Evolutionary conservation across 768 basidiomycete species (phyloP).

Genomic region (Galerina sulciceps): DNA sequence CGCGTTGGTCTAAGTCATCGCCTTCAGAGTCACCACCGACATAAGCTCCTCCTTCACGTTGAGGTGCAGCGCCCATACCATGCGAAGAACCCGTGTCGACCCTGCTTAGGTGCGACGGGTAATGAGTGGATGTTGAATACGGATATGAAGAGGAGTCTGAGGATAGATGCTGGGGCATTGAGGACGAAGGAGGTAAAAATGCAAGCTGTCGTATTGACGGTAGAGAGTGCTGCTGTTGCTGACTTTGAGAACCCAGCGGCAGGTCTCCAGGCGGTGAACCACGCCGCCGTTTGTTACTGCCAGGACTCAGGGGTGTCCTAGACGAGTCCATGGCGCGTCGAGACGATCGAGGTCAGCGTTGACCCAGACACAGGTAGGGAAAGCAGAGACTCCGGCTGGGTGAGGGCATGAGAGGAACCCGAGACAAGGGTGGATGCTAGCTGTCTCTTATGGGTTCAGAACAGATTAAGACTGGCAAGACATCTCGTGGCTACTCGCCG

Average conservation of each 20-base stretch:
- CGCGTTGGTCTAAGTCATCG: conserved; percentile 56
- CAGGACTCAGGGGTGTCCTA: conserved; percentile 28
- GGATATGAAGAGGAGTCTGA: conserved; percentile 14
- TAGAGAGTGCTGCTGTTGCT: conserved; percentile 44
- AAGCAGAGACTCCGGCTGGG: conserved; percentile 15
- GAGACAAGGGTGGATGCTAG: conserved; percentile 27
- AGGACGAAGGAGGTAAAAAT: conserved; percentile 60
- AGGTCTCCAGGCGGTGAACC: conserved; percentile 23
- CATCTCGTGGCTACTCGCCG: conserved; percentile 31
- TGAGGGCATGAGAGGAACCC: conserved; percentile 35
- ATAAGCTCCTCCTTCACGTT: conserved; percentile 34
- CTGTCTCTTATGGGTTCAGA: conserved; percentile 34
- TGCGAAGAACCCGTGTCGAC: conserved; percentile 16
- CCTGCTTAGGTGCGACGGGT: conserved; percentile 13
- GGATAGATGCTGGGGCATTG: conserved; percentile 29
- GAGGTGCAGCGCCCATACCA: conserved; percentile 22
- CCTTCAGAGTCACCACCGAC: conserved; percentile 57
- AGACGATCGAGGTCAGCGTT: conserved; percentile 17
- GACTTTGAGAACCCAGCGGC: conserved; percentile 23
- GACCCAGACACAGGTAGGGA: conserved; percentile 21
- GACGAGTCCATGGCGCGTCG: conserved; percentile 25
- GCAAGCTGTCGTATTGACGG: conserved; percentile 72
- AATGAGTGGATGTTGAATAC: conserved; percentile 14
- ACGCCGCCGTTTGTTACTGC: conserved; percentile 27
- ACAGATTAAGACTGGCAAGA: conserved; percentile 24